Evolutionary conservation across 305 asterid species (phyloP), one percentile per base, ranked within the genome.

Genomic region (Fraxinus latifolia): DNA sequence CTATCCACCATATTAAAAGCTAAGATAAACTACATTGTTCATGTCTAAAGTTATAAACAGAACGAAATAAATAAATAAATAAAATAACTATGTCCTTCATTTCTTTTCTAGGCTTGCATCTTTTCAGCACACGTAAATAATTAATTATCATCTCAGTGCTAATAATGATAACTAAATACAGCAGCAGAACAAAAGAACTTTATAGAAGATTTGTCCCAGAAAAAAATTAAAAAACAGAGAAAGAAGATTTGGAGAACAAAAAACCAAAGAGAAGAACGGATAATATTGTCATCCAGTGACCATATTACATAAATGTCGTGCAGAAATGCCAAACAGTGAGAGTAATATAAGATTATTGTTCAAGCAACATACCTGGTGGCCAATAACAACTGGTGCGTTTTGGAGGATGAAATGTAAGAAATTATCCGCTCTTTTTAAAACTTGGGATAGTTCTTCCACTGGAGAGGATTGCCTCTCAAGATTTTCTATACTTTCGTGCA

Each of bases 311-410:
- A 31, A 32, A 70, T 29, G 36, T 67, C 74, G 12, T 67, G 74
- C 19, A 68, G 36, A 25, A 68, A 71, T 71, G 27, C 44, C 76
- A 71, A 2, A n/a, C 6, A n/a, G 76, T 71, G 23, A 68, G 44
- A 71, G 6, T 15, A n/a, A 14, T 33, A 71, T 14, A 71, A 32
- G 42, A 31, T 70, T 31, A 31, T 70, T 32, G 44, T 32, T 32
- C 42, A 7, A 32, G 76, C 42, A 12, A 71, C 76, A 32, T 87
- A 94, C 98, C 95, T 93, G 98, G 79, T 95, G 98, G 62, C 98
- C 98, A 9, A 95, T 95, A 62, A 95, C 98, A 86, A 95, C 97
- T 0, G 98, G 98, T 31, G 98, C 98, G 84, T 91, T 95, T 80
- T 95, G 98, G 76, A 95, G 96, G 81, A 95, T 91, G 74, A 95